Evolutionary conservation across 2,329 filamentous ascomycete species (phyloP).

Genomic region (Biscogniauxia sp.): DNA sequence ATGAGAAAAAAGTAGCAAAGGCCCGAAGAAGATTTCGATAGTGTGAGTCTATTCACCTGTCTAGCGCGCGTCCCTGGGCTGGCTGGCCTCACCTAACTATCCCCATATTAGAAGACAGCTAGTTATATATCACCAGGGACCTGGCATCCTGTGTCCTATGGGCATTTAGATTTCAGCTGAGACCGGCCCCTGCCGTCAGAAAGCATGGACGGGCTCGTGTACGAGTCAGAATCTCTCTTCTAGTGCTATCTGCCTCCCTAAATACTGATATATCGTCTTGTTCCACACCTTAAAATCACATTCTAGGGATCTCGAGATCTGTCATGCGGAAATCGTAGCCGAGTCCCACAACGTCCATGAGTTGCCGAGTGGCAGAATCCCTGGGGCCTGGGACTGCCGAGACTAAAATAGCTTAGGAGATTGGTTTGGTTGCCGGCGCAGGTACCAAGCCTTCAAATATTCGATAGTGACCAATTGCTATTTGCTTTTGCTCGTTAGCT

Average conservation of each 20-base stretch:
- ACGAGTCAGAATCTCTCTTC: not conserved
- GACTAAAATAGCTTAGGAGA: not conserved
- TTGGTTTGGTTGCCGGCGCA: not conserved
- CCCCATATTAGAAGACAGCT: not conserved
- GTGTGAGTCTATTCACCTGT: not conserved
- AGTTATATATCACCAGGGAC: not conserved
- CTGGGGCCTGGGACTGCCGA: not conserved
- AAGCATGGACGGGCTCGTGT: not conserved
- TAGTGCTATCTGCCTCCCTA: not conserved
- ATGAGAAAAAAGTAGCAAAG: not conserved
- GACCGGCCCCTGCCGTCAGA: not conserved
- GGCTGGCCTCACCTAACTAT: not conserved
- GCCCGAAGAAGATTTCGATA: not conserved
- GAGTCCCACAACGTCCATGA: not conserved
- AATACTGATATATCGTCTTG: not conserved
- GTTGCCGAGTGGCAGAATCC: not conserved
- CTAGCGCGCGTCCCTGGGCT: not conserved
- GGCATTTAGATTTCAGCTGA: not conserved
- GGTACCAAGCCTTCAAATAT: not conserved
- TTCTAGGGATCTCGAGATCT: not conserved
- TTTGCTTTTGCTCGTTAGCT: not conserved
- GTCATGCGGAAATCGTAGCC: not conserved
- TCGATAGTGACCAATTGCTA: not conserved
- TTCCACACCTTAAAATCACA: not conserved
- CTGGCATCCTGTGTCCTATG: not conserved